phyloP scores from a whole-genome alignment of 129 eudicot genomes.

The Oenanthe sinensis region DNA sequence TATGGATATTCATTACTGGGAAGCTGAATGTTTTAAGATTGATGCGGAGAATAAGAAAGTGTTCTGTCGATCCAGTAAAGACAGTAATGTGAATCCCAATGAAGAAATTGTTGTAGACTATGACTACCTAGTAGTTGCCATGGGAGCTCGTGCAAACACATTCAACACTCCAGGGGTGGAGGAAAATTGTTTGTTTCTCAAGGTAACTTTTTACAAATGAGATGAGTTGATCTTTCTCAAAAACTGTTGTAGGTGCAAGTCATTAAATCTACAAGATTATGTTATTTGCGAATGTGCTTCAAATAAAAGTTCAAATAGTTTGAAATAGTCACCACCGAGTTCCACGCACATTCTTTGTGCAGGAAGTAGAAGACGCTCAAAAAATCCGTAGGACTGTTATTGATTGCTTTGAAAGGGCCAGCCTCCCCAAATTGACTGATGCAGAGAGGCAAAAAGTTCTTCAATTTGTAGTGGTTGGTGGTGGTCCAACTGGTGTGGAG shows the following conservation, averaged over 20 bases:
- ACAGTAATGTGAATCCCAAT: constrained; percentile 16
- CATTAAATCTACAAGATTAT: background rate
- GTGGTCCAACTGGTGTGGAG: constrained; percentile 93
- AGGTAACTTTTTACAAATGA: constrained; percentile 34
- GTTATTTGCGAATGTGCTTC: background rate
- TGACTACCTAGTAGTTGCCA: constrained; percentile 73
- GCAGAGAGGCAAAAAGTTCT: constrained; percentile 65
- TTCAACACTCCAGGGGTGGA: constrained; percentile 91
- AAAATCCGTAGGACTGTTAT: constrained; percentile 65
- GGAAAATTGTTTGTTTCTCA: constrained; percentile 72
- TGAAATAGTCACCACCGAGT: background rate
- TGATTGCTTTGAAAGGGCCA: constrained; percentile 81
- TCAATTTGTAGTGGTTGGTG: constrained; percentile 88
- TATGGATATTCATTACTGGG: constrained; percentile 21
- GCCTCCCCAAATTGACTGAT: constrained; percentile 60
- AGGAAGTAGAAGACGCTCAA: constrained; percentile 97
- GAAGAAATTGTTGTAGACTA: constrained; percentile 72
- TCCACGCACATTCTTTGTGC: constrained; percentile 10
- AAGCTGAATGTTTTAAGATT: constrained; percentile 33
- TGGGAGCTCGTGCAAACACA: constrained; percentile 84
- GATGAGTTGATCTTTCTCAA: background rate
- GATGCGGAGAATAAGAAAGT: constrained; percentile 31
- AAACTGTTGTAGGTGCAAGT: background rate
- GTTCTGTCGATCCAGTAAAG: constrained; percentile 23
- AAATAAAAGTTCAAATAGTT: background rate